These are phyloP conservation scores for Pseudogymnoascus sp. DNA, from an alignment of 2,329 filamentous ascomycete species.

Conservation along the genomic window DNA sequence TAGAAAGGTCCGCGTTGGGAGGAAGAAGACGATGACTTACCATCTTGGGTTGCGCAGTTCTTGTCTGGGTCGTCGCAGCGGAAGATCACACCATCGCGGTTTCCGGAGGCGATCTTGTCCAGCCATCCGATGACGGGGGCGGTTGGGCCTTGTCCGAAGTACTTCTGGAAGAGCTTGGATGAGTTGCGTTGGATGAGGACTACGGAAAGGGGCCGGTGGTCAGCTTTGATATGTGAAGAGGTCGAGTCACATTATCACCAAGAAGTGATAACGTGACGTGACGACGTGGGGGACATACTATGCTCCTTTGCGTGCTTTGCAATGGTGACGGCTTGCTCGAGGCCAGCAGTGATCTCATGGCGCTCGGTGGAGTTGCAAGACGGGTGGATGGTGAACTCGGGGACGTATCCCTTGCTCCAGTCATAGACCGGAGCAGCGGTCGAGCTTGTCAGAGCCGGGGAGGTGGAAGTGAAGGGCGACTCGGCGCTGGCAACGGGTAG, in stretches of 20 bases:
- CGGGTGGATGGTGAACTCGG: conserved; percentile 45
- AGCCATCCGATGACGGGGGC: conserved; percentile 54
- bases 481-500: neutral
- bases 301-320: conserved; percentile 56
- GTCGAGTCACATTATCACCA: neutral
- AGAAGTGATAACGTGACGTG: conserved; percentile 21
- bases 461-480: neutral
- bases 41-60: conserved; percentile 48
- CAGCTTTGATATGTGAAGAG: neutral
- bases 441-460: neutral
- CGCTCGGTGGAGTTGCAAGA: conserved; percentile 59
- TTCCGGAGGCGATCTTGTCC: conserved; percentile 49
- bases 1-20: neutral
- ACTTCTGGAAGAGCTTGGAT: conserved; percentile 54
- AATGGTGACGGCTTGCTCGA: conserved; percentile 50
- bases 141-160: conserved; percentile 55
- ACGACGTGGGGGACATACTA: conserved; percentile 18
- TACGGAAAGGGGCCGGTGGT: neutral
- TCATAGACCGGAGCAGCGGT: neutral
- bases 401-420: neutral
- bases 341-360: conserved; percentile 45
- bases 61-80: conserved; percentile 61
- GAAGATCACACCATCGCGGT: conserved; percentile 51
- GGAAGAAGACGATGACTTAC: conserved; percentile 22
- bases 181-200: conserved; percentile 47